Evolutionary conservation across 2,329 filamentous ascomycete genomes (phyloP).

Genomic region (Knufia fluminis): DNA sequence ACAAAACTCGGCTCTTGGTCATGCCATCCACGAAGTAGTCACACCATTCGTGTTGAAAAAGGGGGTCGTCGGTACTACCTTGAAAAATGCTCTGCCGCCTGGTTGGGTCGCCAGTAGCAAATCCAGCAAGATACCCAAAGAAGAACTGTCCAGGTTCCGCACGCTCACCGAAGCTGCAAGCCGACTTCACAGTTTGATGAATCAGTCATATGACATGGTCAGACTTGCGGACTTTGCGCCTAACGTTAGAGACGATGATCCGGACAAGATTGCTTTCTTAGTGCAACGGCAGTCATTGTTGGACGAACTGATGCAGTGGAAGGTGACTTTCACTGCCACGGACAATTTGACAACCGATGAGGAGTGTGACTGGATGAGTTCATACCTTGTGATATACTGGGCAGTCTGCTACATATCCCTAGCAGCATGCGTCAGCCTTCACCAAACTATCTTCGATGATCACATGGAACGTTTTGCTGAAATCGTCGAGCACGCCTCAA

Average conservation of each 20-base stretch:
- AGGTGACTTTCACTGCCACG: constrained; percentile 8
- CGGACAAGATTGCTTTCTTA: constrained; percentile 4
- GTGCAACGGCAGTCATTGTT: not conserved
- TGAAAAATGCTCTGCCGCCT: constrained; percentile 9
- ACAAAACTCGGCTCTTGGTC: not conserved
- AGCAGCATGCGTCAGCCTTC: constrained; percentile 10
- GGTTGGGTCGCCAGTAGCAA: constrained; percentile 1
- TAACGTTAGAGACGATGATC: constrained; percentile 3
- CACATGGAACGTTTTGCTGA: constrained; percentile 13
- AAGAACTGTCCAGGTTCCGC: constrained; percentile 4
- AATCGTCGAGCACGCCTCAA: constrained; percentile 13
- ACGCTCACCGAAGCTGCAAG: constrained; percentile 10
- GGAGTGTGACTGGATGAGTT: constrained; percentile 8
- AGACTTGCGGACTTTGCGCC: constrained; percentile 14
- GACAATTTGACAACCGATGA: constrained; percentile 1
- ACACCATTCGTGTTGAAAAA: constrained; percentile 14
- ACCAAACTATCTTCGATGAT: constrained; percentile 13
- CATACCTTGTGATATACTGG: constrained; percentile 18
- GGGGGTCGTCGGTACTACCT: constrained; percentile 11
- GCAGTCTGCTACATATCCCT: constrained; percentile 15
- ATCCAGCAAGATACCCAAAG: not conserved
- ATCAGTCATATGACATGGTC: constrained; percentile 11
- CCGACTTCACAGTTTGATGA: constrained; percentile 10
- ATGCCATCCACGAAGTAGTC: constrained; percentile 13
- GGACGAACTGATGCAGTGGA: constrained; percentile 12